These are phyloP conservation scores for Fusarium pseudograminearum DNA, from an alignment of 2,329 filamentous ascomycete species.

Conservation along the genomic window DNA sequence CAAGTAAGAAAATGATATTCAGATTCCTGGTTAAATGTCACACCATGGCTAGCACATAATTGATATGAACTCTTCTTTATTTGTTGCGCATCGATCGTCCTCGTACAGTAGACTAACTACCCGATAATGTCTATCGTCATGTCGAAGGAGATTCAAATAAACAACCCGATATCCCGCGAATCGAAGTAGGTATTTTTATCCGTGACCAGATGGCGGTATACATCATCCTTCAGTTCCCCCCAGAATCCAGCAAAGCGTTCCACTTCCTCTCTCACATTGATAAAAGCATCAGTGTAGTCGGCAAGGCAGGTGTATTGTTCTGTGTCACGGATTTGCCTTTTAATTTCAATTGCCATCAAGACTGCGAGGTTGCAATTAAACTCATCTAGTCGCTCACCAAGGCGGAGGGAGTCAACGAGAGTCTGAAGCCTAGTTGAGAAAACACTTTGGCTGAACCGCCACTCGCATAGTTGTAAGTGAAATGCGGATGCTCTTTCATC, in stretches of 20 bases:
- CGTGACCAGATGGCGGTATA: not conserved
- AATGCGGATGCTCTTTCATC: not conserved
- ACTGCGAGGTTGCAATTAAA: not conserved
- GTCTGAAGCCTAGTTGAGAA: accelerated
- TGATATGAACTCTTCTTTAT: not conserved
- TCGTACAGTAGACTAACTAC: not conserved
- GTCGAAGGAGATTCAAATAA: not conserved
- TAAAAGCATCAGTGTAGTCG: not conserved
- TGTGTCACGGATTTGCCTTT: not conserved
- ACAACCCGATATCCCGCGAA: not conserved
- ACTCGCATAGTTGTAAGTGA: not conserved
- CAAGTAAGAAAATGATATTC: accelerated
- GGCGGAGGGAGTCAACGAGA: accelerated
- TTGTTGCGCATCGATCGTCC: no score
- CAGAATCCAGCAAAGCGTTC: accelerated
- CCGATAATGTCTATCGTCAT: not conserved
- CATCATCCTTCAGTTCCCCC: not conserved
- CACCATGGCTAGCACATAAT: accelerated
- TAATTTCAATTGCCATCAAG: not conserved
- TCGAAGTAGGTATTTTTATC: not conserved
- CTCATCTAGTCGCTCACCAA: accelerated
- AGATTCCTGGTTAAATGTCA: accelerated
- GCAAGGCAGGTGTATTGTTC: not conserved
- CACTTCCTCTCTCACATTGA: accelerated
- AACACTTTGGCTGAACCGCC: accelerated